Conservation (phyloP, 495 filamentous ascomycete genomes). For the Copromyces sp. region DNA sequence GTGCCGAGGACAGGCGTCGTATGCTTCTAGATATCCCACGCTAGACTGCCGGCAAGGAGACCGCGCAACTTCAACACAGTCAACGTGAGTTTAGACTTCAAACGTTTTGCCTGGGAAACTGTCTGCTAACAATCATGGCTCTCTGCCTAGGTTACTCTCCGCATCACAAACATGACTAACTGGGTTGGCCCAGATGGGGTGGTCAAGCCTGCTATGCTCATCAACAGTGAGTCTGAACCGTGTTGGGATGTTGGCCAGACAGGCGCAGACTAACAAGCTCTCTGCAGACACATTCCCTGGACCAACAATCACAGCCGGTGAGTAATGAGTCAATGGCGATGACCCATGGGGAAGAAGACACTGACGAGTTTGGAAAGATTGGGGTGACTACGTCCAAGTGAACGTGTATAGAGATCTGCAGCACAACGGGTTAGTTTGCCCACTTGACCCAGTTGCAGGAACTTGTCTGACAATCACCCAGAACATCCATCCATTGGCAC, state of each 20-base stretch:
- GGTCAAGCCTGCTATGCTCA: slow-evolving; percentile 29
- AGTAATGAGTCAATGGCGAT: not conserved
- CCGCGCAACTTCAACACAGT: slow-evolving; percentile 11
- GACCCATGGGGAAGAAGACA: not conserved
- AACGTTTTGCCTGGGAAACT: not conserved
- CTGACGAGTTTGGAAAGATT: slow-evolving; percentile 40
- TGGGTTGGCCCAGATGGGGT: slow-evolving; percentile 37
- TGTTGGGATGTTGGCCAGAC: not conserved
- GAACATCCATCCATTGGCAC: slow-evolving; percentile 44
- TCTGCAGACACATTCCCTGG: slow-evolving; percentile 15
- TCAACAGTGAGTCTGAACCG: slow-evolving; percentile 26
- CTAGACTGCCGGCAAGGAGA: not conserved
- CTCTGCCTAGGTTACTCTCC: slow-evolving; percentile 12
- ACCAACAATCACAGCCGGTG: slow-evolving; percentile 15
- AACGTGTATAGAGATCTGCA: slow-evolving; percentile 45
- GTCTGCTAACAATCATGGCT: slow-evolving; percentile 11
- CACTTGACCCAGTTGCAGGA: not conserved
- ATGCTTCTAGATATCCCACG: not conserved
- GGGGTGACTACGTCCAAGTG: slow-evolving; percentile 50
- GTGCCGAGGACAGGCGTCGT: too few species aligned
- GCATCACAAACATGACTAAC: slow-evolving; percentile 27
- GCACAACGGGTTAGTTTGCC: slow-evolving; percentile 22
- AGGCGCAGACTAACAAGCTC: not conserved
- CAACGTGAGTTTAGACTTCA: slow-evolving; percentile 17
- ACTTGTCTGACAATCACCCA: not conserved